Evolutionary conservation across 1,284 basidiomycete species (phyloP).

Genomic region (Pascua sp.): DNA sequence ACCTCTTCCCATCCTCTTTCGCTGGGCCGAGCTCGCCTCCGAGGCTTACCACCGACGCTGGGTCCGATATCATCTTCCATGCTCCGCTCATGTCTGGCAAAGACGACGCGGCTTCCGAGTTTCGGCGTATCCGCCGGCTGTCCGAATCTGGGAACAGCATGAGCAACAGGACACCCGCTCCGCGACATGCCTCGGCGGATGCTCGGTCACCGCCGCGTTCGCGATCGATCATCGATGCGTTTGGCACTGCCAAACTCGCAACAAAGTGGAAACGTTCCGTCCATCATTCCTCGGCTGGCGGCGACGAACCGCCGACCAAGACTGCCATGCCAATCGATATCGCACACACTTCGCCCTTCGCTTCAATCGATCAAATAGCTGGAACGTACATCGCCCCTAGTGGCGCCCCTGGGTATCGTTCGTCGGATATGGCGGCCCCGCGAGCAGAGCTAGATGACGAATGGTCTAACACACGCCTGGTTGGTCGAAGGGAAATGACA

Average conservation of each 20-base stretch:
- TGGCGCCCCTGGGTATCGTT: slow-evolving; percentile 72
- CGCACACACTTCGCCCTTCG: slow-evolving; percentile 44
- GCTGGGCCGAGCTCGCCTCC: slow-evolving; percentile 39
- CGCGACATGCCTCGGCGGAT: slow-evolving; percentile 10
- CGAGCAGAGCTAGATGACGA: slow-evolving; percentile 31
- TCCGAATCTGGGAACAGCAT: slow-evolving; percentile 2
- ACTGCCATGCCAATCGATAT: slow-evolving; percentile 40
- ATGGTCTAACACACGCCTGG: slow-evolving; percentile 44
- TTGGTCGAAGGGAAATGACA: slow-evolving; percentile 59
- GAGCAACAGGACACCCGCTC: background rate
- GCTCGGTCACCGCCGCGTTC: background rate
- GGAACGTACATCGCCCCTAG: slow-evolving; percentile 59
- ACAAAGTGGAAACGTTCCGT: slow-evolving; percentile 19
- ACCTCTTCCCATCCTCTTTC: slow-evolving; percentile 10
- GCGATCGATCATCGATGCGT: slow-evolving; percentile 3
- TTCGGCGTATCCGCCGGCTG: slow-evolving; percentile 13
- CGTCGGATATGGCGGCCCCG: slow-evolving; percentile 37
- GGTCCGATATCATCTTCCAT: slow-evolving; percentile 37
- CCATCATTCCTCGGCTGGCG: background rate
- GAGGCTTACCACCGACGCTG: slow-evolving; percentile 26
- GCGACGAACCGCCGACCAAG: slow-evolving; percentile 8
- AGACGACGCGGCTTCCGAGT: slow-evolving; percentile 13
- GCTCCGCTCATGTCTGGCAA: slow-evolving; percentile 13
- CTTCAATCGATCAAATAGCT: slow-evolving; percentile 25
- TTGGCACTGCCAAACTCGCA: slow-evolving; percentile 12